Conservation (phyloP, 306 rosid species). For the Rosa rugosa region DNA sequence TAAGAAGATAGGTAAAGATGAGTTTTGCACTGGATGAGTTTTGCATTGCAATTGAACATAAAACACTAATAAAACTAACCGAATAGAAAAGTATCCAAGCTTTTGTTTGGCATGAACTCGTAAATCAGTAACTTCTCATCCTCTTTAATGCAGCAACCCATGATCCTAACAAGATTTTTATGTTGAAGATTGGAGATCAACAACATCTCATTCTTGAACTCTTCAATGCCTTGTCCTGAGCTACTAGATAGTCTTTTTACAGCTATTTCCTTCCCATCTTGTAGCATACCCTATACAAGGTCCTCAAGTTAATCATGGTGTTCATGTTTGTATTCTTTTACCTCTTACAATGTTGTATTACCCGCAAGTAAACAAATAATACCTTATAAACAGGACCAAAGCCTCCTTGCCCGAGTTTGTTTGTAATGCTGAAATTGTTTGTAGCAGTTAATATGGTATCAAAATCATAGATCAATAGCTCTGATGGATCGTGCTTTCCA, state of each 20-base stretch:
- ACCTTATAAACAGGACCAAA: constrained; percentile 29
- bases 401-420: constrained; percentile 33
- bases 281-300: constrained; percentile 29
- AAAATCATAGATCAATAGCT: constrained; percentile 7
- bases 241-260: constrained; percentile 38
- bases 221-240: constrained; percentile 38
- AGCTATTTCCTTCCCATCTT: constrained; percentile 33
- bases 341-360: no score
- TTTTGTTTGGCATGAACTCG: constrained; percentile 45
- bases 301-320: neutral
- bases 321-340: neutral
- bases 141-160: constrained; percentile 36
- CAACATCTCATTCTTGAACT: constrained; percentile 37
- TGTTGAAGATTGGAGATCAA: constrained; percentile 43
- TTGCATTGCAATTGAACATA: no score
- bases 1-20: no score
- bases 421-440: constrained; percentile 1
- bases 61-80: constrained; percentile 19
- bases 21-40: no score
- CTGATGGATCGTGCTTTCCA: neutral
- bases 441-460: constrained; percentile 11
- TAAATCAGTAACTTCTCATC: constrained; percentile 44
- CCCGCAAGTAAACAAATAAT: neutral
- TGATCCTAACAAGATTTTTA: constrained; percentile 38
- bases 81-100: constrained; percentile 38